phyloP scores from a whole-genome alignment of 1,139 yeast genomes.

The Oligophagozyma castellii region DNA sequence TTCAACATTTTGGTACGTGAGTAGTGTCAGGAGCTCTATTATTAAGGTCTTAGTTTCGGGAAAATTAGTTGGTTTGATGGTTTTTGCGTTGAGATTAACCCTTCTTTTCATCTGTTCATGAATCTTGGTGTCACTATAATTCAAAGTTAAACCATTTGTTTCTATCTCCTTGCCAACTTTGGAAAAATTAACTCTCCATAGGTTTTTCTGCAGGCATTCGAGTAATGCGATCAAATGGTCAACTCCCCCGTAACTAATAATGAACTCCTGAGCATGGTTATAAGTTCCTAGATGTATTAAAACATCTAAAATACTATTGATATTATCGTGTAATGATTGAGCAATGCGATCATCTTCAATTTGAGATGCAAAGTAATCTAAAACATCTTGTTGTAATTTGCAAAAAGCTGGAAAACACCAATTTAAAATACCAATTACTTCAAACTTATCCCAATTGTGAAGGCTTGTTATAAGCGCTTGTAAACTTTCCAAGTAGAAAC shows the following conservation, averaged over 20 bases:
- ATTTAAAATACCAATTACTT: slow-evolving; percentile 37
- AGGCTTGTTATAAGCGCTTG: slow-evolving; percentile 36
- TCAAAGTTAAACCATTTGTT: slow-evolving; percentile 14
- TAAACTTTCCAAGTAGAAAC: slow-evolving; percentile 23
- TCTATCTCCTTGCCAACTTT: slow-evolving; percentile 21
- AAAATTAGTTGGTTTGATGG: slow-evolving; percentile 29
- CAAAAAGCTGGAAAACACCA: slow-evolving; percentile 39
- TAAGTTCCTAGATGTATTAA: slow-evolving; percentile 38
- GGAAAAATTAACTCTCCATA: slow-evolving; percentile 25
- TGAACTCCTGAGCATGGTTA: slow-evolving; percentile 38
- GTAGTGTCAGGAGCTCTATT: slow-evolving; percentile 45
- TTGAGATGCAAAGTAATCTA: slow-evolving; percentile 14
- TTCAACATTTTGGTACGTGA: slow-evolving; percentile 36
- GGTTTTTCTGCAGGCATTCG: slow-evolving; percentile 34
- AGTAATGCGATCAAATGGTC: slow-evolving; percentile 33
- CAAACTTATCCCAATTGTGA: slow-evolving; percentile 39
- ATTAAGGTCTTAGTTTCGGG: slow-evolving; percentile 49
- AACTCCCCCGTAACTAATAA: slow-evolving; percentile 38
- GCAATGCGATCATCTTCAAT: slow-evolving; percentile 12
- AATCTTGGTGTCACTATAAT: slow-evolving; percentile 20
- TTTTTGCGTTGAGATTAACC: slow-evolving; percentile 11
- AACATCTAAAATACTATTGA: slow-evolving; percentile 32
- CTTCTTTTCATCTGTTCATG: slow-evolving; percentile 8
- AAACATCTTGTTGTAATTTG: slow-evolving; percentile 10
- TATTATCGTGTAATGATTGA: slow-evolving; percentile 8